Base-by-base conservation (phyloP, 2,329 filamentous ascomycete genomes). In the Talaromyces sp. region DNA sequence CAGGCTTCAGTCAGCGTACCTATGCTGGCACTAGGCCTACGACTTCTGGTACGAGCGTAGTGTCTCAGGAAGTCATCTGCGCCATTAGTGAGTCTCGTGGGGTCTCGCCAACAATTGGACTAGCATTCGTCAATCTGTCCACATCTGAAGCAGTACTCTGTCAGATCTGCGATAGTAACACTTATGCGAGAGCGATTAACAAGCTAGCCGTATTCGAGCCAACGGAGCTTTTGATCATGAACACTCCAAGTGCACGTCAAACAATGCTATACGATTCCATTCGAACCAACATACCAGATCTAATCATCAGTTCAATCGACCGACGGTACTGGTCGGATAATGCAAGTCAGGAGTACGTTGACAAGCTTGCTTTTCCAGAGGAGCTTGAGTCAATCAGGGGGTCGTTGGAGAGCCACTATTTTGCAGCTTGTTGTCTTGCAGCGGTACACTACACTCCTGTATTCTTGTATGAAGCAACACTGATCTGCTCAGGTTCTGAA, bases 101-200 rank as follows among this genome's bases (percentile, higher is more conserved):
- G 5, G 86, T 97, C 4, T 89, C 91, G 25, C 92, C 93, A 0
- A 90, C 89, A 0, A 89, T 98, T 1, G 93, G 94, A 0, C 82
- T 97, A 47, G 91, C 92, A 2, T 93, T 97, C 73, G 83, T 97
- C 73, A 96, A 98, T 72, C 83, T 96, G 3, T 89, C 91, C 49
- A 93, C 91, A 2, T 91, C 90, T 45, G 92, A 97, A 77, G 91
- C 88, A 17, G 87, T 93, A 33, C 84, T 98, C 45, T 96, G 92
- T 73, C 92, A 97, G 73, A 94, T 98, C 68, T 93, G 90, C 73
- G 94, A 98, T 76, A 96, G 89, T 64, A 93, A 97, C 74, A 96
- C 93, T 39, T 98, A 96, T 74, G 89, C 93, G 65, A 89, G 89
- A 73, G 96, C 93, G 0, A 83, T 96, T 35, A 91, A 96, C 77